Conservation (phyloP, 192 early-diverging fungal species). For the Helicostylum pulchrum region DNA sequence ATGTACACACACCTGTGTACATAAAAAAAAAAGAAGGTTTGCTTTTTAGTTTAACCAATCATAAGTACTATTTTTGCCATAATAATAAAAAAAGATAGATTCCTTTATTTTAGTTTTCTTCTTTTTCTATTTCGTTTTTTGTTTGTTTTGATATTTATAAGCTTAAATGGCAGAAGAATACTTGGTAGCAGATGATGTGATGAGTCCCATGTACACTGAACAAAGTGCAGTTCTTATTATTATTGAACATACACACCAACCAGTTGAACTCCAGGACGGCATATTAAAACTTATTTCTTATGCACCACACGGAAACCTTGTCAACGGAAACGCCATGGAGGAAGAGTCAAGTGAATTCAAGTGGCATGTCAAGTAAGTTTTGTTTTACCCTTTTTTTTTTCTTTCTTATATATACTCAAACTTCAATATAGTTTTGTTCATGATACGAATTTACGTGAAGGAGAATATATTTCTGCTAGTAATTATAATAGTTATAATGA, state of each 20-base stretch:
- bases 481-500: slow-evolving; percentile 16
- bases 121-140: neutral
- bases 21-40: no score
- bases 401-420: neutral
- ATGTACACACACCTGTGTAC: no score
- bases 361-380: slow-evolving; percentile 26
- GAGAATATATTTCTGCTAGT: slow-evolving; percentile 19
- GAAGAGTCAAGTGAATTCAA: slow-evolving; percentile 18
- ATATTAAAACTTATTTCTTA: slow-evolving; percentile 23
- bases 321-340: slow-evolving; percentile 22
- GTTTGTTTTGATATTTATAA: neutral
- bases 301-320: slow-evolving; percentile 28
- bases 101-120: neutral
- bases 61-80: no score
- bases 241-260: slow-evolving; percentile 18
- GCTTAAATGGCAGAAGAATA: slow-evolving; percentile 1
- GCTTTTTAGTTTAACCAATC: no score
- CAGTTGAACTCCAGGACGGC: slow-evolving; percentile 35
- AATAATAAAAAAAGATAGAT: neutral
- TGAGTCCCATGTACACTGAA: neutral
- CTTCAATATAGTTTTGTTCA: slow-evolving; percentile 26
- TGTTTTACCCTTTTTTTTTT: neutral
- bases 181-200: slow-evolving; percentile 5
- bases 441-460: slow-evolving; percentile 29
- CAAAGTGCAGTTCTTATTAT: slow-evolving; percentile 15